Base-by-base conservation (phyloP, 1,284 basidiomycete species). In the Lentinus polychrous region DNA sequence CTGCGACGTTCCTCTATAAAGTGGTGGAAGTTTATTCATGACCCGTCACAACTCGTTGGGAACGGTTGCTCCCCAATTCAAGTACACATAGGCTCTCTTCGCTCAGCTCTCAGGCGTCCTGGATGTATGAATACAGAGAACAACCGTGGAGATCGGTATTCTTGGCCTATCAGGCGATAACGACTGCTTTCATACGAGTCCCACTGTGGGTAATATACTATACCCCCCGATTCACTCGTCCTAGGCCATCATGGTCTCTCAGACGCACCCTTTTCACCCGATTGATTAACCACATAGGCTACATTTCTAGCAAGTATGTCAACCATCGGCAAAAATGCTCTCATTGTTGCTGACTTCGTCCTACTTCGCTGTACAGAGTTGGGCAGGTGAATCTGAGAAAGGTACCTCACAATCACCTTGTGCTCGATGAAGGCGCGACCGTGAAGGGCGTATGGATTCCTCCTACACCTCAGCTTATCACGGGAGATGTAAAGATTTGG, bases 81-180 rank as follows among this genome's bases (percentile, higher is more conserved):
- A n/a, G n/a, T n/a, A n/a, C n/a, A n/a, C n/a, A n/a, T n/a, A n/a
- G n/a, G n/a, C n/a, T n/a, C n/a, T n/a, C n/a, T n/a, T 27, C 27
- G 10, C 27, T 27, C 27, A 27, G 27, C 10, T 27, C 10, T 27
- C 27, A 27, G 27, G 27, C 27, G 27, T 10, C 27, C 5, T 5
- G 27, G 10, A 27, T 27, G 27, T 27, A 27, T 10, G 27, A 27
- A 27, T 44, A 42, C 27, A 31, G 37, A 24, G 35, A 36, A 20
- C 63, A 64, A 34, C 61, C 61, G 1, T 55, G 55, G 53, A 65
- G 61, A 48, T 49, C 43, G 10, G 34, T 66, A 33, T 63, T 60
- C 50, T 47, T 78, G 22, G 52, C 60, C 4, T 74, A 69, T 55
- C 65, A 71, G 41, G 41, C 72, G 15, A 20, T 46, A 8, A 43